Base-by-base conservation (phyloP, 129 eudicot genomes). In the Flaveria trinervia region DNA sequence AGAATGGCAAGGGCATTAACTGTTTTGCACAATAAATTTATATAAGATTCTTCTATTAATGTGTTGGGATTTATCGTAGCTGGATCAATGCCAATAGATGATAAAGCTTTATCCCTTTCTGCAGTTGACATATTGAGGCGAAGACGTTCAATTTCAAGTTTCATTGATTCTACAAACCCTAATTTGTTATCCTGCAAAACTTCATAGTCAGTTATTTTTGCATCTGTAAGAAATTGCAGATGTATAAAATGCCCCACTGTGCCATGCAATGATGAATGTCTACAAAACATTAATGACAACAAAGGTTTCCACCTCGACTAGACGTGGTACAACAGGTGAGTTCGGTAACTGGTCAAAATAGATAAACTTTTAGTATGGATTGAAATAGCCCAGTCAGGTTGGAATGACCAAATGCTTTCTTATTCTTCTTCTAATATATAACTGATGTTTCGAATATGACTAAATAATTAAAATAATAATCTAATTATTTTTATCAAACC, bases 111-210 rank as follows among this genome's bases (percentile, higher is more conserved):
- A 76, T 92, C 94, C 76, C 98, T 86, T 70, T 85, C 96, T 55
- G 92, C 85, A 65, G 96, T 90, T 67, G 98, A 92, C 22, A 92
- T 78, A 78, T 88, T 80, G 70, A 86, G 79, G 39, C 83, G 89
- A 73, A 90, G 82, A 15, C 98, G 96, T 82, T 92, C 95, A 68
- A 90, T 85, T 78, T 92, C 98, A 44, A 92, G 95, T 84, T 90
- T 92, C 98, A 92, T 90, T 18, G 92, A 90, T 82, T 90, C 96
- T 83, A 67, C 77, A 73, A 84, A 92, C 28, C 84, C 84, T 77
- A 90, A 83, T 54, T 88, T 86, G 78, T 82, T 79, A 60, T 72
- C 93, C 98, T 92, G 90, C 88, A 84, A 71, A 76, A 60, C 75
- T 14, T 56, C 43, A 65, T 39, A 51, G 20, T 72, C 26, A 65